Conservation (phyloP, 352 stramenopile genomes). For the Globisporangium camurandrum region DNA sequence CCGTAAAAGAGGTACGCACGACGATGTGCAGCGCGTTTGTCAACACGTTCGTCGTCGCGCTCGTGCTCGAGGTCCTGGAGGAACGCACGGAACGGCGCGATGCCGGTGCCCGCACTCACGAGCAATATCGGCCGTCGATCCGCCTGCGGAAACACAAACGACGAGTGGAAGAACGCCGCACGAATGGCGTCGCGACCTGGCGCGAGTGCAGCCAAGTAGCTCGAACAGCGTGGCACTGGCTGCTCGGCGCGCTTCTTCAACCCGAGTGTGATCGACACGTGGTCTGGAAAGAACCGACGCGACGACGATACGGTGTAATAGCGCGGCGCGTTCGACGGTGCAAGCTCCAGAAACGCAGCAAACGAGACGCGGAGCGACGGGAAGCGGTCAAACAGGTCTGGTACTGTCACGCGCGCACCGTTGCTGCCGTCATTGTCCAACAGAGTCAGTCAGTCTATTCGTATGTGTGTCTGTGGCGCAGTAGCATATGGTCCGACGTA, state of each 20-base stretch:
- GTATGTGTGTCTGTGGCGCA: background rate
- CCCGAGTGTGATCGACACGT: conserved; percentile 66
- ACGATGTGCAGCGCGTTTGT: conserved; percentile 12
- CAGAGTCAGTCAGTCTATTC: background rate
- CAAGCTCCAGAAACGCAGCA: conserved; percentile 57
- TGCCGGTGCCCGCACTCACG: conserved; percentile 70
- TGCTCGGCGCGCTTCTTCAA: conserved; percentile 40
- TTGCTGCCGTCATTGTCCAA: conserved; percentile 7
- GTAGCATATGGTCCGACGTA: conserved; percentile 8
- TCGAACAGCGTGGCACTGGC: conserved; percentile 68
- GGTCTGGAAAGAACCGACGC: conserved; percentile 38
- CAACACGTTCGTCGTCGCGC: conserved; percentile 8
- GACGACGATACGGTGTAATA: conserved; percentile 86
- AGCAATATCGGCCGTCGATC: conserved; percentile 61
- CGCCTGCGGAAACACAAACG: conserved; percentile 63
- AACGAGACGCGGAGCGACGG: conserved; percentile 61
- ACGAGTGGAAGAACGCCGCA: conserved; percentile 64
- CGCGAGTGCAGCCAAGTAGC: conserved; percentile 46
- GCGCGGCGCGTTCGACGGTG: conserved; percentile 47
- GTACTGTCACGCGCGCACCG: conserved; percentile 31
- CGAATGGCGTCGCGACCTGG: conserved; percentile 37
- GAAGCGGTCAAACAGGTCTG: conserved; percentile 62
- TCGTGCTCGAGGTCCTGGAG: conserved; percentile 70
- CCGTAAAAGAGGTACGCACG: conserved; percentile 73
- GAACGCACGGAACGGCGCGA: conserved; percentile 78